These are phyloP conservation scores for Pseudopithomyces chartarum DNA, from an alignment of 2,329 filamentous ascomycete genomes.

Conservation along the genomic window DNA sequence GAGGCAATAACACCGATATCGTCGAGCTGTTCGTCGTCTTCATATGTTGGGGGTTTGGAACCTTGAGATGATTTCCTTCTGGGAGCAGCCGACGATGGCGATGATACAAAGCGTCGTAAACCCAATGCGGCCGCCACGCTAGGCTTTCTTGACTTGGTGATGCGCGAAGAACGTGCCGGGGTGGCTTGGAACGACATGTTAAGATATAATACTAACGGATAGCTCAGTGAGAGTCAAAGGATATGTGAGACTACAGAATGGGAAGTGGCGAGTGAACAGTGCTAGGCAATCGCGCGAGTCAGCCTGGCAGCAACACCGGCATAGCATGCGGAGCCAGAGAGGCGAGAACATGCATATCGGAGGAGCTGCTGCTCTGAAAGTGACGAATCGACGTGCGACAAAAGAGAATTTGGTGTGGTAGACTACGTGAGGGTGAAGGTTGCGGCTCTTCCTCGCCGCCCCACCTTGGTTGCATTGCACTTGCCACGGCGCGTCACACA, in stretches of 20 bases:
- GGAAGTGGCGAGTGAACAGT: not conserved
- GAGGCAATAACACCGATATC: slow-evolving; percentile 63
- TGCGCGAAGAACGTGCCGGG: slow-evolving; percentile 37
- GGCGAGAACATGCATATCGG: slow-evolving; percentile 20
- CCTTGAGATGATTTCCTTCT: slow-evolving; percentile 41
- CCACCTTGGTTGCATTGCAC: slow-evolving; percentile 7
- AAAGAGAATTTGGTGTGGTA: slow-evolving; percentile 17
- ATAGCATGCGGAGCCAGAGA: not conserved
- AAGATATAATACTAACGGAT: not conserved
- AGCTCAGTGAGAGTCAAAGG: not conserved
- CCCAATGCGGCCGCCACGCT: slow-evolving; percentile 31
- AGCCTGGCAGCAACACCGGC: slow-evolving; percentile 10
- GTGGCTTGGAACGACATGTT: slow-evolving; percentile 37
- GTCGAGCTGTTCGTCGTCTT: slow-evolving; percentile 56
- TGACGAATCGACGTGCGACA: slow-evolving; percentile 26
- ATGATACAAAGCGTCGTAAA: slow-evolving; percentile 40
- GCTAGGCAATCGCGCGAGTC: slow-evolving; percentile 4
- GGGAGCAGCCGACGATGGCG: slow-evolving; percentile 43
- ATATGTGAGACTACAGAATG: not conserved
- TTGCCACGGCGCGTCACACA: slow-evolving; percentile 25
- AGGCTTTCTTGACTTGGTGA: slow-evolving; percentile 30
- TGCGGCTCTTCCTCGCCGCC: slow-evolving; percentile 11
- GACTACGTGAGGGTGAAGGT: slow-evolving; percentile 2
- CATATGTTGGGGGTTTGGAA: slow-evolving; percentile 28
- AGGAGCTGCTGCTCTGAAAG: slow-evolving; percentile 19